These are phyloP conservation scores for Salvia sclarea DNA, from an alignment of 305 asterid species.

Conservation along the genomic window DNA sequence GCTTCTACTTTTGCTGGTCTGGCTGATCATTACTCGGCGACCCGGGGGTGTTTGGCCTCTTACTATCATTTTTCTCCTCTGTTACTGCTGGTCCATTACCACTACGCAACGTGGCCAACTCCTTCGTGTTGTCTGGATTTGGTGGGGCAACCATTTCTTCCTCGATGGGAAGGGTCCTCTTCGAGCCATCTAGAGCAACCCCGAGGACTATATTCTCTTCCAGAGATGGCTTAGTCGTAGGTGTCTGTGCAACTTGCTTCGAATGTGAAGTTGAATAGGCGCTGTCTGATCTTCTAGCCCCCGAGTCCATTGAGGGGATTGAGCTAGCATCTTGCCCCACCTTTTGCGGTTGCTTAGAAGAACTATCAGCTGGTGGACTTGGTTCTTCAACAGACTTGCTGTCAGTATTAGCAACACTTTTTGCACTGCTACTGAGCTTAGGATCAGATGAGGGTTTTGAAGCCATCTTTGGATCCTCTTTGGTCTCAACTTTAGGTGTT, in stretches of 20 bases:
- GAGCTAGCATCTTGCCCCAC: constrained; percentile 46
- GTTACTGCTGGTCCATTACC: constrained; percentile 44
- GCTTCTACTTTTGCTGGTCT: constrained; percentile 41
- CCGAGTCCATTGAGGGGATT: constrained; percentile 30
- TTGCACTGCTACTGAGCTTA: constrained; percentile 43
- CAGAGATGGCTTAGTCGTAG: constrained; percentile 55
- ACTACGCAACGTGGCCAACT: constrained; percentile 54
- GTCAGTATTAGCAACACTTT: constrained; percentile 42
- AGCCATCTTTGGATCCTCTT: constrained; percentile 43
- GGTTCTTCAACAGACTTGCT: constrained; percentile 40
- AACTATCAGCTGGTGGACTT: constrained; percentile 31
- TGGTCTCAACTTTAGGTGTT: constrained; percentile 39
- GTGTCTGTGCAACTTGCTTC: constrained; percentile 47
- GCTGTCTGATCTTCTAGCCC: constrained; percentile 39
- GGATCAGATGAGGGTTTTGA: constrained; percentile 44
- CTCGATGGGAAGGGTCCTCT: constrained; percentile 95
- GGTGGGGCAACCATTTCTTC: constrained; percentile 47
- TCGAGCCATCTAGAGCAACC: constrained; percentile 94
- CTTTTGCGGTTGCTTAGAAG: constrained; percentile 46
- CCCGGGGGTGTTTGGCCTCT: constrained; percentile 41
- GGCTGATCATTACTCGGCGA: constrained; percentile 45
- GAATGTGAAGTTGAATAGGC: constrained; percentile 40
- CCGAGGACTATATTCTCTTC: constrained; percentile 97
- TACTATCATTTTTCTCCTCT: constrained; percentile 56
- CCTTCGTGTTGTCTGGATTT: constrained; percentile 52